Base-by-base conservation (phyloP, 2,329 filamentous ascomycete species). In the Ampelomyces quisqualis region DNA sequence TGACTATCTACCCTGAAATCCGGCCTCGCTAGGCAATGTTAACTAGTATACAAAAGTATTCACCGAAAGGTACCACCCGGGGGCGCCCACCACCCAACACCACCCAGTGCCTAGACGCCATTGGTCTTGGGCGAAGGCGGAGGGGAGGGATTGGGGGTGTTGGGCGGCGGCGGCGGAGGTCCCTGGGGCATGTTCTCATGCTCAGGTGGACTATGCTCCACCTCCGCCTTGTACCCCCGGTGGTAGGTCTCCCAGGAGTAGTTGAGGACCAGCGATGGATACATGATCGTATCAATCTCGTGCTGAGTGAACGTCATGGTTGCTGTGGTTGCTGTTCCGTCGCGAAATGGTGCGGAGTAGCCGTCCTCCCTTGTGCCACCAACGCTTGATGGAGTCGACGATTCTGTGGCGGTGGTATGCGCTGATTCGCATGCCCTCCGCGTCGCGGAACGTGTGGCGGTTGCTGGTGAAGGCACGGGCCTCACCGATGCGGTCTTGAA, bases 381-480 rank as follows among this genome's bases (percentile, higher is more conserved):
- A 53, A 21, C 29, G 37, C 17, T 34, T 54, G 32, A 58, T 32
- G 29, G 49, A 35, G 22, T 55, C 49, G 27, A 59, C 32, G 32
- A 60, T 42, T 10, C 45, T 36, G 17, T 57, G 42, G 13, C 51
- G 45, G 19, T 55, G 59, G 35, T 60, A 62, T 22, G 43, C 43
- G 15, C 33, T 43, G 26, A 23, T 40, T 31, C 45, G 46, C 57
- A 61, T 61, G 27, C 59, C 58, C 40, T 57, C 43, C 13, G 58
- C 58, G 27, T 51, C 50, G 13, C 48, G 47, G 34, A 54, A 61
- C 10, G 59, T 62, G 28, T 60, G 55, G 15, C 55, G 57, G 21
- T 55, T 43, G n/a, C 47, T 31, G 23, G 38, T 46, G 36, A 53
- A 57, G 21, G 46, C 51, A 36, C 34, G 43, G 14, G 40, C 41